Evolutionary conservation across 139 green algal species (phyloP).

Genomic region (Micractinium sp.): DNA sequence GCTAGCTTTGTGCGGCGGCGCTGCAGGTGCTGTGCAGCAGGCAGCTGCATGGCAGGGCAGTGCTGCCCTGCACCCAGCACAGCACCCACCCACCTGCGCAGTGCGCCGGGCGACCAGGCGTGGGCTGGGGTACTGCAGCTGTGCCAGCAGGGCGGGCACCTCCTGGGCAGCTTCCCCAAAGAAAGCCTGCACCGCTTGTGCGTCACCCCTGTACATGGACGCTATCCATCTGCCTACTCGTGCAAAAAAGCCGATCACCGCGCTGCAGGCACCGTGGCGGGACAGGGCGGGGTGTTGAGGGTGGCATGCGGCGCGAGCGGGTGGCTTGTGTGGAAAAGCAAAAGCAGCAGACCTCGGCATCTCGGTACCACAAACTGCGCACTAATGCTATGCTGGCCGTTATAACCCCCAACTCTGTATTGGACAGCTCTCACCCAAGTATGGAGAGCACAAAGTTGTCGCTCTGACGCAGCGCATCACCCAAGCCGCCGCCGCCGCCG

Average conservation of each 20-base stretch:
- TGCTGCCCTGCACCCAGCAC: neutral
- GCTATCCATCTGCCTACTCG: neutral
- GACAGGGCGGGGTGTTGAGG: no score
- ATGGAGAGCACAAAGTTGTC: neutral
- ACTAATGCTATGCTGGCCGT: no score
- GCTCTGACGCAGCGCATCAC: neutral
- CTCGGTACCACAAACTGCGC: neutral
- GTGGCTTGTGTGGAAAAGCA: no score
- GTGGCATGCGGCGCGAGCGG: no score
- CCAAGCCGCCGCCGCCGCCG: neutral
- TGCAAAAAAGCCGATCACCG: neutral
- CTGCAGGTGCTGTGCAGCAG: neutral
- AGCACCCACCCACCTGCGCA: neutral
- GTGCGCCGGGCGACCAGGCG: neutral
- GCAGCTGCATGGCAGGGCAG: neutral
- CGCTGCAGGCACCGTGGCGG: neutral
- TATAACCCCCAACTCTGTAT: no score
- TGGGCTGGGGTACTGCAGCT: slow-evolving; percentile 12
- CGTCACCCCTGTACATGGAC: neutral
- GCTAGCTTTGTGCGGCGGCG: no score
- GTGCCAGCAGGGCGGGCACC: neutral
- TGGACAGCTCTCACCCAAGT: no score
- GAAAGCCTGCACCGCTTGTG: neutral
- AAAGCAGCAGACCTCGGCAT: neutral
- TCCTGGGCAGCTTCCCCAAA: neutral